Evolutionary conservation across 257 asterid species (phyloP), one percentile per base, ranked within the genome.

Genomic region (Penstemon newberryi): DNA sequence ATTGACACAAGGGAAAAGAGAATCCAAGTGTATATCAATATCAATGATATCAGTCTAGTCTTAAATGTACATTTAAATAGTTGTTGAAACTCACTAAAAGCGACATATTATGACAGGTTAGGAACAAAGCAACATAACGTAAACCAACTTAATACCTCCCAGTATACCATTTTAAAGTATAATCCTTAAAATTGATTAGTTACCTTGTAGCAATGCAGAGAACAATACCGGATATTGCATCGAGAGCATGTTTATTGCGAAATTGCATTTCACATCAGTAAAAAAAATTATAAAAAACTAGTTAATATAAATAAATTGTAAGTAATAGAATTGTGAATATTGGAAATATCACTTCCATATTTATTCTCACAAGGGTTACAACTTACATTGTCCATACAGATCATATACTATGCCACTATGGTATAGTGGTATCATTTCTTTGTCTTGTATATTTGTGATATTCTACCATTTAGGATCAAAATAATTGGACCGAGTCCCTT

Each of bases 181-280:
- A 63, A 56, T 36, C 66, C n/a, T n/a, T n/a, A n/a, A 45, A 54
- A 66, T 66, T 10, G 37, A 13, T 45, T 15, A 55, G 65, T 66
- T 71, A 92, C 96, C 98, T 92, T 92, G 84, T 92, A 92, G 76
- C 98, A 92, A 12, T 69, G 94, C 75, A 92, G 86, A 70, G 97
- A 90, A 80, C 98, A 92, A 76, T 93, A 90, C 13, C 90, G 84
- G 37, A 71, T 85, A 59, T 93, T 90, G 86, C 98, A 93, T 47
- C 98, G 87, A 19, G 96, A 96, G 77, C 97, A 90, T 72, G 95
- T 90, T 65, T 90, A 93, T 51, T 86, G 93, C 3, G 98, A 75
- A 88, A 92, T 66, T 92, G 97, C 78, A 90, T 92, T 63, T 92
- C 93, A 46, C 97, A 90, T 67, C 98, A 89, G 89, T 78, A 80